These are phyloP conservation scores for Xylariaceae sp. DNA, from an alignment of 2,329 filamentous ascomycete species.

Conservation along the genomic window DNA sequence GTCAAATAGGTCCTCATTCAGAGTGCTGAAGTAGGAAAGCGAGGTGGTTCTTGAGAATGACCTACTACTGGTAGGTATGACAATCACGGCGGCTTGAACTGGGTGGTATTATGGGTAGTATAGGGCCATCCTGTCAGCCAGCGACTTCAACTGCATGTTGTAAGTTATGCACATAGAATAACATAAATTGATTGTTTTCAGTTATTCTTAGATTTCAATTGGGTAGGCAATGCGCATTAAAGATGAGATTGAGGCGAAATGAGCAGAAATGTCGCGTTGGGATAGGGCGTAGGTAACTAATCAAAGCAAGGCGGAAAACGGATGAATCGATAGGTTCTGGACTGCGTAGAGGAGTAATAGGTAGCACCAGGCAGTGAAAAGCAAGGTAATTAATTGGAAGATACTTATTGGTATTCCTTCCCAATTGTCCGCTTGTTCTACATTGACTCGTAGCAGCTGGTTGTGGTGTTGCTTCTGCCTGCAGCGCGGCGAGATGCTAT, in stretches of 20 bases:
- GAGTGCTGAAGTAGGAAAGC: background rate
- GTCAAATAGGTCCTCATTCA: no score
- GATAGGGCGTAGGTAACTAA: constrained; percentile 4
- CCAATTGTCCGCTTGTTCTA: constrained; percentile 3
- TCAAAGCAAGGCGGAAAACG: constrained; percentile 22
- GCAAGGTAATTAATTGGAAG: constrained; percentile 10
- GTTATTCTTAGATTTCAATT: constrained; percentile 9
- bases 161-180: constrained; percentile 15
- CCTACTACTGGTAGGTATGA: background rate
- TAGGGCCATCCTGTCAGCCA: background rate
- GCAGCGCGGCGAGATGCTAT: constrained; percentile 20
- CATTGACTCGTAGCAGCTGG: background rate
- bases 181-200: background rate
- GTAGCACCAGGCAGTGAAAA: constrained; percentile 11
- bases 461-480: constrained; percentile 15
- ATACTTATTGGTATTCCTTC: constrained; percentile 8
- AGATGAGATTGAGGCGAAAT: constrained; percentile 6
- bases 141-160: background rate
- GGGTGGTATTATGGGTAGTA: background rate
- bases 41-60: constrained; percentile 10
- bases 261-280: constrained; percentile 10
- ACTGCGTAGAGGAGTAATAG: constrained; percentile 1
- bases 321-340: constrained; percentile 22
- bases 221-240: background rate
- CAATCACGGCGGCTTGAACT: background rate